Evolutionary conservation across 2,329 filamentous ascomycete species (phyloP), one percentile per base, ranked within the genome.

Genomic region (Cladophialophora chaetospira): DNA sequence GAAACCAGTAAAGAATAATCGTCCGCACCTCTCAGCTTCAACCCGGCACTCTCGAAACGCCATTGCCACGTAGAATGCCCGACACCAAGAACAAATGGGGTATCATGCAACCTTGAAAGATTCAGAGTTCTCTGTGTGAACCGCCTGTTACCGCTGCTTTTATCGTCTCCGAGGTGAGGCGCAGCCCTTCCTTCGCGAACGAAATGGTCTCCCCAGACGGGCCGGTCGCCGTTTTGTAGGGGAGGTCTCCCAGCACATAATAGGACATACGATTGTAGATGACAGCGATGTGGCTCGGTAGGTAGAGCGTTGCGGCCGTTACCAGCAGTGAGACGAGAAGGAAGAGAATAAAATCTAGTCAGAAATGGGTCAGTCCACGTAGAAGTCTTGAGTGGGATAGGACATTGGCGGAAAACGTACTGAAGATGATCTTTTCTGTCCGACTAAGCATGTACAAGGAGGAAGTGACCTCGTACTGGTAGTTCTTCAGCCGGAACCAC

Each of bases 381-480:
- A 43, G n/a, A 51, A 40, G 47, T 21, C 38, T 9, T 11, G 42
- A 25, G 8, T 13, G 23, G 13, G 13, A 8, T 6, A 17, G 21
- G 13, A 43, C 17, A 1, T 25, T 3, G 26, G 29, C 46, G 28
- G 59, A 35, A 29, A 28, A 76, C 91, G 56, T 82, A 97, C 94
- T 97, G 77, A 97, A 96, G 68, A 96, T 87, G 75, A 96, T 93
- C 74, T 96, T 96, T 79, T 99, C 94, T 50, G 88, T 91, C 1
- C 91, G 88, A 33, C 92, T 97, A 67, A 97, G 88, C 89, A 99
- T 97, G 81, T 99, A 97, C 23, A 97, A 83, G 60, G 89, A 88
- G 75, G 95, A 94, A 10, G 93, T 97, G 72, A 97, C 93, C 78
- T 99, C 94, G 72, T 97, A 91, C 79, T 97, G 94, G 80, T 97